Conservation (phyloP, 2,329 filamentous ascomycete species). For the Penicillium digitatum region DNA sequence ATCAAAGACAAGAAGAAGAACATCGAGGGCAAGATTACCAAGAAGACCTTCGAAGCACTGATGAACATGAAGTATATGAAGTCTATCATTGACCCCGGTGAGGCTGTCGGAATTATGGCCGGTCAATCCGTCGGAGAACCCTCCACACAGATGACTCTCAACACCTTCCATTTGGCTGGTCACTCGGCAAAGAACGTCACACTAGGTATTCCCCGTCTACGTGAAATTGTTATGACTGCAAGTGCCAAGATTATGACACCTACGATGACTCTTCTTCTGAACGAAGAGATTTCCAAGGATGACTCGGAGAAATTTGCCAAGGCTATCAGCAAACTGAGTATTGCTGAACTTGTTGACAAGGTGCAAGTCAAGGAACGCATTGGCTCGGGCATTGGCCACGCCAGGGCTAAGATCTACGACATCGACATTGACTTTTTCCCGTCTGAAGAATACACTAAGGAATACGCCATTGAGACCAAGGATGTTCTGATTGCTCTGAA, state of each 20-base stretch:
- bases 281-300: slow-evolving; percentile 63
- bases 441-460: slow-evolving; percentile 72
- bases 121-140: slow-evolving; percentile 96
- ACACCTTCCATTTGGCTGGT: slow-evolving; percentile 98
- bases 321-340: slow-evolving; percentile 77
- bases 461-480: slow-evolving; percentile 74
- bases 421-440: slow-evolving; percentile 81
- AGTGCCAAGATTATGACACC: slow-evolving; percentile 85
- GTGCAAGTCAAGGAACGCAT: slow-evolving; percentile 76
- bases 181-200: slow-evolving; percentile 99
- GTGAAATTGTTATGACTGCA: slow-evolving; percentile 98
- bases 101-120: slow-evolving; percentile 94
- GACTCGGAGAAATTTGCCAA: slow-evolving; percentile 81
- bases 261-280: slow-evolving; percentile 66
- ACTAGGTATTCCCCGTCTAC: slow-evolving; percentile 90
- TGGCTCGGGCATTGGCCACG: slow-evolving; percentile 63
- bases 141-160: slow-evolving; percentile 98
- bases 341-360: slow-evolving; percentile 79
- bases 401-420: slow-evolving; percentile 78
- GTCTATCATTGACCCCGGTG: slow-evolving; percentile 88
- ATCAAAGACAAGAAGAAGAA: slow-evolving; percentile 58
- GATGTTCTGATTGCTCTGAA: slow-evolving; percentile 81
- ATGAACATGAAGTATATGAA: slow-evolving; percentile 90
- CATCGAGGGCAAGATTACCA: slow-evolving; percentile 44
- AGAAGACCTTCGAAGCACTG: slow-evolving; percentile 76